Percentiles rank a stretch among this genome's conserved stretches.
These are phyloP conservation scores for Penicillium paneum DNA, from an alignment of 2,329 filamentous ascomycete genomes.

Conservation along the genomic window DNA sequence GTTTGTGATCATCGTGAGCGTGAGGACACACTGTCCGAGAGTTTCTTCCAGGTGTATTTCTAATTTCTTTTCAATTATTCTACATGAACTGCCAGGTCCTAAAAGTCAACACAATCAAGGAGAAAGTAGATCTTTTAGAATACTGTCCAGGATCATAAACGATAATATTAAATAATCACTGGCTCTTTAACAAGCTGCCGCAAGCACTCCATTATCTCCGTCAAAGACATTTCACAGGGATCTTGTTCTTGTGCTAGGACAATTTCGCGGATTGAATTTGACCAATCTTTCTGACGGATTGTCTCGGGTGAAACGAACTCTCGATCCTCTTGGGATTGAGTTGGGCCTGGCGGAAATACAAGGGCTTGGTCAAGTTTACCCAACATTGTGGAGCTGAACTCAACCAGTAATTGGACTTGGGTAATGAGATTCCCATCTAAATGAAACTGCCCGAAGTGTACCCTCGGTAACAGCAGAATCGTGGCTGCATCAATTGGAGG, in stretches of 20 bases:
- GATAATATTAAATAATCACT: not conserved
- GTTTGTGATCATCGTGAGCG: not conserved
- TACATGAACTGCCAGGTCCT: not conserved
- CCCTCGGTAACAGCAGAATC: slow-evolving; percentile 12
- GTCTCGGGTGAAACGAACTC: not conserved
- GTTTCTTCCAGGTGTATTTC: not conserved
- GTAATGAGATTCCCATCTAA: slow-evolving; percentile 9
- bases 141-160: no score
- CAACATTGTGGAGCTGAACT: slow-evolving; percentile 14
- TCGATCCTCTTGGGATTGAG: not conserved
- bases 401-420: slow-evolving; percentile 13
- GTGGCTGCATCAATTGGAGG: slow-evolving; percentile 11
- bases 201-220: slow-evolving; percentile 16
- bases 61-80: not conserved
- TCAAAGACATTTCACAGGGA: slow-evolving; percentile 7
- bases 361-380: slow-evolving; percentile 12
- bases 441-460: slow-evolving; percentile 7
- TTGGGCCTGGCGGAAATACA: not conserved
- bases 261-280: slow-evolving; percentile 12
- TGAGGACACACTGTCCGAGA: not conserved
- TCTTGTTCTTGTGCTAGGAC: slow-evolving; percentile 13
- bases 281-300: not conserved
- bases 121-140: not conserved
- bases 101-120: not conserved
- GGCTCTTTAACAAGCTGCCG: slow-evolving; percentile 11